These are phyloP conservation scores for Solanum hybrid DNA, from an alignment of 305 asterid genomes.

Conservation along the genomic window DNA sequence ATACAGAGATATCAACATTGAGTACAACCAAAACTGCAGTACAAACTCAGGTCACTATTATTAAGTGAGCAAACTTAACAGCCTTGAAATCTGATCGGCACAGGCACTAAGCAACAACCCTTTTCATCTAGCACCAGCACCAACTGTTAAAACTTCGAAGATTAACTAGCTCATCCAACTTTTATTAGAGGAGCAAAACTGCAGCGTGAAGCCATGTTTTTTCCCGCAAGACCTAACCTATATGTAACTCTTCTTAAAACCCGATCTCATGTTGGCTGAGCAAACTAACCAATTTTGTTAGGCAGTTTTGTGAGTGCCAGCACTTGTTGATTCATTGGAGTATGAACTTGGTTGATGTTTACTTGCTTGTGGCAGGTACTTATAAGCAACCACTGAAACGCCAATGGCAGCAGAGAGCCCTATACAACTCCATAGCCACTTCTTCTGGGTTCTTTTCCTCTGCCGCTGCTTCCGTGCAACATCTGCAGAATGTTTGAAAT, in stretches of 20 bases:
- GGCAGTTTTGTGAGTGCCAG: not conserved
- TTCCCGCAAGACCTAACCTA: not conserved
- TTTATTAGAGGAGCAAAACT: conserved; percentile 6
- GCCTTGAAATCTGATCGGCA: not conserved
- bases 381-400: conserved; percentile 43
- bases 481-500: conserved; percentile 34
- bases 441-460: conserved; percentile 32
- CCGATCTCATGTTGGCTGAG: not conserved
- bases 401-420: conserved; percentile 56
- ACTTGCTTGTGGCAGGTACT: conserved; percentile 30
- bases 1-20: not conserved
- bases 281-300: not conserved
- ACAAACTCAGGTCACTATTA: not conserved
- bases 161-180: not conserved
- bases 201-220: not conserved
- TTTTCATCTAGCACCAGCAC: not conserved
- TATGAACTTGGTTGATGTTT: conserved; percentile 14
- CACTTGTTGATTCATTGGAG: conserved; percentile 10
- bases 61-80: not conserved
- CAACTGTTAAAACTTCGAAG: not conserved
- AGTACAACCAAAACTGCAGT: not conserved
- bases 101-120: not conserved
- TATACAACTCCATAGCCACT: conserved; percentile 60
- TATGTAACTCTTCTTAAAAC: not conserved
- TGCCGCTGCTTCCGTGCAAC: conserved; percentile 59